Percentiles rank a stretch among this genome's conserved stretches.
Evolutionary conservation across 2,329 filamentous ascomycete genomes (phyloP).

Genomic region (Aspergillus luchuensis): DNA sequence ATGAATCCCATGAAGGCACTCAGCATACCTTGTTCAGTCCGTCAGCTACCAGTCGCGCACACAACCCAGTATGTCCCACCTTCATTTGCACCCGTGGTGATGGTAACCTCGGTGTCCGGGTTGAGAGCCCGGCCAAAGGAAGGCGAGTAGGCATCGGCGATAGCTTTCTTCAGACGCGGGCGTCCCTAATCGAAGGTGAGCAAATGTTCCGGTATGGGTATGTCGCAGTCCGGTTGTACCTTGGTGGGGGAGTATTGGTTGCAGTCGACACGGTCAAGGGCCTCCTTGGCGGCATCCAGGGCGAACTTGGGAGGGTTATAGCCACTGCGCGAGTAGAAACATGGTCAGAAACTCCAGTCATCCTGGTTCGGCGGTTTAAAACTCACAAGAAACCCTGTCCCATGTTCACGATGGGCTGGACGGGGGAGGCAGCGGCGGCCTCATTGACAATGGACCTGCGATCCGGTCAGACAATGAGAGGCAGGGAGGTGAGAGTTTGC

Average conservation of each 20-base stretch:
- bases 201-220: neutral
- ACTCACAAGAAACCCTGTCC: slow-evolving; percentile 63
- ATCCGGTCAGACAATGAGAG: slow-evolving; percentile 15
- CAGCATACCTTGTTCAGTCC: slow-evolving; percentile 66
- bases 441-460: slow-evolving; percentile 67
- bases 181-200: slow-evolving; percentile 60
- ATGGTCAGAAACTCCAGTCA: neutral
- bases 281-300: slow-evolving; percentile 84
- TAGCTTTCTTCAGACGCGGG: slow-evolving; percentile 86
- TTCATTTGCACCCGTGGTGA: slow-evolving; percentile 71
- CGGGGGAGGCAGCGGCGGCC: slow-evolving; percentile 63
- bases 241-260: slow-evolving; percentile 98
- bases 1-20: slow-evolving; percentile 98
- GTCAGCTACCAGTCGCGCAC: neutral
- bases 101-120: slow-evolving; percentile 88
- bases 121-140: slow-evolving; percentile 80
- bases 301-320: slow-evolving; percentile 95
- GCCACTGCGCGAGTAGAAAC: slow-evolving; percentile 51
- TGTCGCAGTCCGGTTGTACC: slow-evolving; percentile 39
- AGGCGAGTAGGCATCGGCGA: slow-evolving; percentile 88
- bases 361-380: neutral
- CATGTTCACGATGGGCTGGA: slow-evolving; percentile 70
- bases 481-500: neutral
- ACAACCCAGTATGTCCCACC: slow-evolving; percentile 30
- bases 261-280: slow-evolving; percentile 88